phyloP scores from a whole-genome alignment of 805 yeast species.

The Metschnikowia noctiluminum region DNA sequence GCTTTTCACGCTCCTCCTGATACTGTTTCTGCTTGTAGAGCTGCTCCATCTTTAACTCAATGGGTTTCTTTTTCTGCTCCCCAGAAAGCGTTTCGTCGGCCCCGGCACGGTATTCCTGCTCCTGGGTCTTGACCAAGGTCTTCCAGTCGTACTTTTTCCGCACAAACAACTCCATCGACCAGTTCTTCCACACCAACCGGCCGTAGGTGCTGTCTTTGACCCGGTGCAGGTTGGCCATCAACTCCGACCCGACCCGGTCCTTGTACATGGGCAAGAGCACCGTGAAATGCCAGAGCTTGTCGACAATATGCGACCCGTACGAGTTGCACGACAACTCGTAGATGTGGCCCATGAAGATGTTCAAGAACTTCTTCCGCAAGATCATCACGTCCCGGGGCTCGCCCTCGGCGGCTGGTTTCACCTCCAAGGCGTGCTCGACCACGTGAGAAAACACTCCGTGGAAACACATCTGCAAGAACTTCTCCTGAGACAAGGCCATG shows the following conservation, averaged over 20 bases:
- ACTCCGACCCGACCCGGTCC: conserved; percentile 75
- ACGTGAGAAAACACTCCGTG: conserved; percentile 93
- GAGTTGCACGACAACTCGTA: conserved; percentile 74
- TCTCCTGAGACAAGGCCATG: conserved; percentile 56
- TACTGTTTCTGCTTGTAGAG: conserved; percentile 29
- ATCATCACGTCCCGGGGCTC: conserved; percentile 47
- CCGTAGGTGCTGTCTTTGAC: conserved; percentile 89
- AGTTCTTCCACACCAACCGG: conserved; percentile 89
- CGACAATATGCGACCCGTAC: conserved; percentile 88
- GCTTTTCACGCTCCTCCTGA: conserved; percentile 28
- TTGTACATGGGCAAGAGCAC: conserved; percentile 75
- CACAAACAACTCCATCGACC: conserved; percentile 78
- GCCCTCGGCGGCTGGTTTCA: conserved; percentile 43
- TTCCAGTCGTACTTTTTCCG: conserved; percentile 86
- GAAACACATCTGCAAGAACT: conserved; percentile 67
- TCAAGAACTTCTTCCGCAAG: conserved; percentile 65
- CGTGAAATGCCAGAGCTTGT: conserved; percentile 78
- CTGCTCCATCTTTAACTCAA: conserved; percentile 40
- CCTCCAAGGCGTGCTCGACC: conserved; percentile 57
- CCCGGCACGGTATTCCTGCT: conserved; percentile 28
- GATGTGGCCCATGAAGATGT: conserved; percentile 52
- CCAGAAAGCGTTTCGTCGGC: conserved; percentile 13
- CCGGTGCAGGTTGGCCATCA: conserved; percentile 54
- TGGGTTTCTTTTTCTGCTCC: conserved; percentile 32
- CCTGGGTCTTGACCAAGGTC: conserved; percentile 48